phyloP scores from a whole-genome alignment of 192 early-diverging fungal species.

The Backusella tuberculispora region DNA sequence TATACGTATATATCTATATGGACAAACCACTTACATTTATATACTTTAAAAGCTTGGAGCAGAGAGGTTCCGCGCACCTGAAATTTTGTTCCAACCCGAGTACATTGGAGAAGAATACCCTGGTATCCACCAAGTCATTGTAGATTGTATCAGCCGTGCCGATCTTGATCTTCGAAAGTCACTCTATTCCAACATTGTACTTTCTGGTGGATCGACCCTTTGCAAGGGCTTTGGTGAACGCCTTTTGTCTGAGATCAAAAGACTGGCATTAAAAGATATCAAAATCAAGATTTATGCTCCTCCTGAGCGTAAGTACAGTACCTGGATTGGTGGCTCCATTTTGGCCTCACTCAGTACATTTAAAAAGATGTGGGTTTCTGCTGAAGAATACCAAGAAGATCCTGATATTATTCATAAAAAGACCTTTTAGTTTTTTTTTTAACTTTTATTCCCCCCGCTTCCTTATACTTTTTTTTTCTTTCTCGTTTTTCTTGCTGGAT shows the following conservation, averaged over 20 bases:
- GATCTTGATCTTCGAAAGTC: constrained; percentile 93
- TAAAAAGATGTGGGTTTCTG: constrained; percentile 99
- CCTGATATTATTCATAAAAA: constrained; percentile 90
- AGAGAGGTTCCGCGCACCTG: constrained; percentile 93
- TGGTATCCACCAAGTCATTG: constrained; percentile 92
- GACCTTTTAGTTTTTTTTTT: constrained; percentile 56
- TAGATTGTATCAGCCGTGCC: constrained; percentile 89
- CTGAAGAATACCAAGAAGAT: constrained; percentile 97
- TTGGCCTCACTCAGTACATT: constrained; percentile 95
- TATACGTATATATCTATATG: neutral
- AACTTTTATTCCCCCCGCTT: neutral
- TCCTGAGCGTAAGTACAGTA: constrained; percentile 97
- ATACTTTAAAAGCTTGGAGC: constrained; percentile 66
- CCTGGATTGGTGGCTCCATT: constrained; percentile 98
- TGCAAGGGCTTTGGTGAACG: constrained; percentile 93
- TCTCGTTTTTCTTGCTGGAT: too few species aligned
- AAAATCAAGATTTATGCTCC: constrained; percentile 98
- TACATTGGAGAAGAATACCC: constrained; percentile 91
- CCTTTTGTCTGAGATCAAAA: constrained; percentile 87
- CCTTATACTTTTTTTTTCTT: too few species aligned
- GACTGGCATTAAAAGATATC: constrained; percentile 87
- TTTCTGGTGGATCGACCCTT: constrained; percentile 97
- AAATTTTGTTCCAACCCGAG: constrained; percentile 96
- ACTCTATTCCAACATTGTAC: constrained; percentile 88
- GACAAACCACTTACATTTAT: neutral